Conservation (phyloP, 2,329 filamentous ascomycete species). For the Penicillium sp. region DNA sequence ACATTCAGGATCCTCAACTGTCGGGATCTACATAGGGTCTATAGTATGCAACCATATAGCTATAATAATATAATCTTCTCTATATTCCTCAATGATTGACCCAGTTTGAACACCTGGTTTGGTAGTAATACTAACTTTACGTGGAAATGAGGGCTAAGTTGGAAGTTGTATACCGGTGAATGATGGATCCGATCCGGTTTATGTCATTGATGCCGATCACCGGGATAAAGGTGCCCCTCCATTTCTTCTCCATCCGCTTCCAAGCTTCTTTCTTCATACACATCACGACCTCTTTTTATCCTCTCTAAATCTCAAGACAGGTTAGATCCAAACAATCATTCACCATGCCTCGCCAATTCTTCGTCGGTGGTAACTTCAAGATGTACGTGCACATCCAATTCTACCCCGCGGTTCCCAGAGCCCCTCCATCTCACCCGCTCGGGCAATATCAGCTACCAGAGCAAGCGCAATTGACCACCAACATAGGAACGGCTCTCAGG, state of each 20-base stretch:
- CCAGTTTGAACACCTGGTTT: background rate
- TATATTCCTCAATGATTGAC: background rate
- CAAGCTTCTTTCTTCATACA: constrained; percentile 5
- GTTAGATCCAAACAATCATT: constrained; percentile 21
- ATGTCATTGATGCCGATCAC: constrained; percentile 16
- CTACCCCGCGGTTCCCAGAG: constrained; percentile 26
- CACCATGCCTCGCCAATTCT: constrained; percentile 92
- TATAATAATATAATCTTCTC: background rate
- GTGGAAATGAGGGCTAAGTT: background rate
- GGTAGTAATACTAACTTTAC: background rate
- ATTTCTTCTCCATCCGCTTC: constrained; percentile 15
- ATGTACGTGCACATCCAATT: constrained; percentile 59
- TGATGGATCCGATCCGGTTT: constrained; percentile 3
- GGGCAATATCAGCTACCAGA: constrained; percentile 2
- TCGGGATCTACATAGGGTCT: background rate
- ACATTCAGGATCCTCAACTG: background rate
- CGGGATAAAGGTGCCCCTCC: constrained; percentile 19
- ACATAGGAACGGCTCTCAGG: constrained; percentile 82
- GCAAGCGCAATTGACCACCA: constrained; percentile 12
- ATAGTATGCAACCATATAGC: background rate
- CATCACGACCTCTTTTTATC: constrained; percentile 8
- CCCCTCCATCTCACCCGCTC: constrained; percentile 24
- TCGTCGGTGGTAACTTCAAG: constrained; percentile 99
- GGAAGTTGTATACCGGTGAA: background rate
- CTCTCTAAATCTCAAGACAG: constrained; percentile 6